phyloP scores from a whole-genome alignment of 345 rosid genomes.

The Ceriops zippeliana region DNA sequence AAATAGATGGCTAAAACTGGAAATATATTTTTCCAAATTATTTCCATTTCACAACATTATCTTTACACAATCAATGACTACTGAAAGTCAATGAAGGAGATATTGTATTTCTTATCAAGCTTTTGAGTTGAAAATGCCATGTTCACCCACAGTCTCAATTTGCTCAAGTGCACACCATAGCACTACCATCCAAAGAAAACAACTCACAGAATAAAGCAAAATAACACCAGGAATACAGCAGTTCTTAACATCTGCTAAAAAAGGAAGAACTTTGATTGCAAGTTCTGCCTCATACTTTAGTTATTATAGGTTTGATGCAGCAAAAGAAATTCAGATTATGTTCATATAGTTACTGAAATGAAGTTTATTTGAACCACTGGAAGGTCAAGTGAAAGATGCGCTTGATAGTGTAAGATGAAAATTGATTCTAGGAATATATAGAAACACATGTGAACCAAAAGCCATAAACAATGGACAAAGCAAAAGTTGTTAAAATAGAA shows the following conservation, averaged over 20 bases:
- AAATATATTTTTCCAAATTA: background rate
- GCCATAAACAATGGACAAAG: too few species aligned
- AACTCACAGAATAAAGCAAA: background rate
- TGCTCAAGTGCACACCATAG: background rate
- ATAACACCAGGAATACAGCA: too few species aligned
- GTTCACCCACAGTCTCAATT: background rate
- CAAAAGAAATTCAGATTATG: too few species aligned
- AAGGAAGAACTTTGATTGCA: too few species aligned
- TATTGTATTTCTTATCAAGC: background rate
- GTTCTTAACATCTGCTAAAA: too few species aligned
- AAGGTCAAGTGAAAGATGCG: background rate
- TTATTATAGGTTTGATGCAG: too few species aligned
- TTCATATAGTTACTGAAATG: background rate
- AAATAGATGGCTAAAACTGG: background rate
- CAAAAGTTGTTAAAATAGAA: too few species aligned
- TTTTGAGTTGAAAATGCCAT: background rate
- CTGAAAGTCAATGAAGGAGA: background rate
- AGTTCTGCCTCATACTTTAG: background rate
- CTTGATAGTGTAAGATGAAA: background rate
- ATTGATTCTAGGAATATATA: too few species aligned
- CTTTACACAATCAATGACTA: background rate
- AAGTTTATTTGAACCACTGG: background rate
- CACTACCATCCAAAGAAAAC: background rate
- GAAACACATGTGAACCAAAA: background rate
- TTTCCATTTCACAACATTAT: background rate